phyloP scores from a whole-genome alignment of 306 rosid genomes.

The Hippophae gyantsensis region DNA sequence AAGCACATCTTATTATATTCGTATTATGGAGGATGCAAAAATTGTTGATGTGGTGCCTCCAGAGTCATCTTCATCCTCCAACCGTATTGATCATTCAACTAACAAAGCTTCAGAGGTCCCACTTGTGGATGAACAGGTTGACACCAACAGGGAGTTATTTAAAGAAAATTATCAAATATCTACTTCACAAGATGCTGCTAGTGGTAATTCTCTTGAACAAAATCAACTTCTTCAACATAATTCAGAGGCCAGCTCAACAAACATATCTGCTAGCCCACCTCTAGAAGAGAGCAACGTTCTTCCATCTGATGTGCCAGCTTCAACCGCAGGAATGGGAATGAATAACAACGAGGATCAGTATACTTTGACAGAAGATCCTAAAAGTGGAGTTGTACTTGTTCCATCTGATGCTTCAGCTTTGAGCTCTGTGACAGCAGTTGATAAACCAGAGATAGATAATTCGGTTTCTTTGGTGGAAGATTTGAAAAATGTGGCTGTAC shows the following conservation, averaged over 20 bases:
- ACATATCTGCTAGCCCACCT: slow-evolving; percentile 26
- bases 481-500: slow-evolving; percentile 7
- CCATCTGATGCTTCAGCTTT: slow-evolving; percentile 22
- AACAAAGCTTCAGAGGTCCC: slow-evolving; percentile 23
- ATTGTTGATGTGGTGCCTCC: slow-evolving; percentile 30
- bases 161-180: slow-evolving; percentile 16
- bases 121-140: slow-evolving; percentile 31
- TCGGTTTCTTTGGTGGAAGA: slow-evolving; percentile 10
- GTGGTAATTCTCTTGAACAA: slow-evolving; percentile 26
- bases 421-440: neutral
- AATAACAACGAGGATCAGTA: neutral
- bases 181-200: slow-evolving; percentile 23
- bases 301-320: slow-evolving; percentile 24
- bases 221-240: slow-evolving; percentile 22
- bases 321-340: neutral
- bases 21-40: slow-evolving; percentile 53
- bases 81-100: slow-evolving; percentile 18
- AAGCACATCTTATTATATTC: slow-evolving; percentile 23
- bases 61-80: slow-evolving; percentile 23
- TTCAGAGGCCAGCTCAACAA: slow-evolving; percentile 21
- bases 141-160: slow-evolving; percentile 22
- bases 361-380: no score
- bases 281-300: slow-evolving; percentile 25
- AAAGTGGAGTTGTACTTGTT: slow-evolving; percentile 4
- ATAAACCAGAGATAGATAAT: slow-evolving; percentile 5